A percentile compares a stretch with the other conserved stretches of the same genome.
These are phyloP conservation scores for Podospora fimiseda DNA, from an alignment of 495 filamentous ascomycete species.

Conservation along the genomic window DNA sequence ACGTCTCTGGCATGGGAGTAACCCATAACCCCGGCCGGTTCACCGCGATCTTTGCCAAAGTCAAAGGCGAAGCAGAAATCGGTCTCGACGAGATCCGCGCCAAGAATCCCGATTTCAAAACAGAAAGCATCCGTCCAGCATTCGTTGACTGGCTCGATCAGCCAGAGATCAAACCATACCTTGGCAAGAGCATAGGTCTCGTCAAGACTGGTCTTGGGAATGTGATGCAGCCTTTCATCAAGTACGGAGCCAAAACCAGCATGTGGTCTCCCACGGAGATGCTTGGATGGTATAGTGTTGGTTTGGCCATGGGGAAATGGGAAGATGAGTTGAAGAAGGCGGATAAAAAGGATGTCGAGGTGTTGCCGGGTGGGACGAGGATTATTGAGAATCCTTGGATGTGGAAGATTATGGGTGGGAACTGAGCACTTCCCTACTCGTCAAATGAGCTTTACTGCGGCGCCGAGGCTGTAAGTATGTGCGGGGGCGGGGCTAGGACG, in stretches of 20 bases:
- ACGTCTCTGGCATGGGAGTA: constrained; percentile 57
- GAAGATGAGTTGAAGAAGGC: constrained; percentile 41
- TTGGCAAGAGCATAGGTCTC: constrained; percentile 24
- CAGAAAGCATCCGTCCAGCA: constrained; percentile 47
- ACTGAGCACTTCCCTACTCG: too few species aligned
- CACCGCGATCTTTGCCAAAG: constrained; percentile 48
- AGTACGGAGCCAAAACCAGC: constrained; percentile 3
- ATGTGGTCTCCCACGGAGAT: constrained; percentile 36
- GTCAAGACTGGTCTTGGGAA: constrained; percentile 10
- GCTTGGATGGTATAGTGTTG: constrained; percentile 38
- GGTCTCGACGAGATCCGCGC: constrained; percentile 39
- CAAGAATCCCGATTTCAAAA: constrained; percentile 37
- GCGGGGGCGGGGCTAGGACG: too few species aligned
- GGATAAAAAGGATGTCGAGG: constrained; percentile 38
- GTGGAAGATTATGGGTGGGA: constrained; percentile 41
- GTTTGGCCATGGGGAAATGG: constrained; percentile 52
- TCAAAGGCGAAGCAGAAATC: constrained; percentile 60
- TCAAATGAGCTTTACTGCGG: too few species aligned
- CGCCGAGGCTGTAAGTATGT: too few species aligned
- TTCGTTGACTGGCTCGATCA: constrained; percentile 46
- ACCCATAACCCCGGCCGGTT: constrained; percentile 44
- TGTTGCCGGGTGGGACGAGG: constrained; percentile 33
- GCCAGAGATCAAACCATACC: constrained; percentile 42
- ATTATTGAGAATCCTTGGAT: constrained; percentile 44
- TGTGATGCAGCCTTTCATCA: constrained; percentile 12